phyloP scores from a whole-genome alignment of 2,329 filamentous ascomycete genomes.

The Aspergillus viridinutans region DNA sequence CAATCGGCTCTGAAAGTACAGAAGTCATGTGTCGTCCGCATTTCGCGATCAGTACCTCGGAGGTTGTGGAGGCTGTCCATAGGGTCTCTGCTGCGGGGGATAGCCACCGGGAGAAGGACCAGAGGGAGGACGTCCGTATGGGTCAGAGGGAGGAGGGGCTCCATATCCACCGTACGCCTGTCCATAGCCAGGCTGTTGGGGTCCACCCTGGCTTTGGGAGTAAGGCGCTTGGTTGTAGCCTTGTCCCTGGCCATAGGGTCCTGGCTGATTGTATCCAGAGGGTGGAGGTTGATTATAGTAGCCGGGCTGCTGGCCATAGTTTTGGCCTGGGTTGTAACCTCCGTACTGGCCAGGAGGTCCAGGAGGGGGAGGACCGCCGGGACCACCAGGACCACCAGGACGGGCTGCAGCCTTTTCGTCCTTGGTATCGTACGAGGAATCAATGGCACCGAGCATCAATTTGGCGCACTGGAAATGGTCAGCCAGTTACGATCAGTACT shows the following conservation, averaged over 20 bases:
- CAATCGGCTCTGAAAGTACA: not conserved
- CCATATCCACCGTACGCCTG: conserved; percentile 23
- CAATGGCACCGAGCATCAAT: conserved; percentile 63
- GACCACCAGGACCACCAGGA: conserved; percentile 21
- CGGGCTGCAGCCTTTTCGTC: conserved; percentile 54
- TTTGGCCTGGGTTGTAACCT: conserved; percentile 15
- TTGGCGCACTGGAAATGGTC: conserved; percentile 50
- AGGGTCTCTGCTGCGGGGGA: conserved; percentile 14
- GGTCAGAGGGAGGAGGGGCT: conserved; percentile 9
- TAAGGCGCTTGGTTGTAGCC: conserved; percentile 8
- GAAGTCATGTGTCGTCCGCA: not conserved
- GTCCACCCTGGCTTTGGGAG: conserved; percentile 6
- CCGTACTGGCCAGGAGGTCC: conserved; percentile 36
- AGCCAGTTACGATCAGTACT: conserved; percentile 5
- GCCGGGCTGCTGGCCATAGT: conserved; percentile 17
- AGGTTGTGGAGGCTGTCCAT: conserved; percentile 19
- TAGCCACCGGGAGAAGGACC: conserved; percentile 11
- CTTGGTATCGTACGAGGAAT: conserved; percentile 61
- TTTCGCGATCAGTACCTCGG: conserved; percentile 21
- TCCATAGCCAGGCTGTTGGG: conserved; percentile 17
- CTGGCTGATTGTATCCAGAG: conserved; percentile 19
- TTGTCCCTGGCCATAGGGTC: conserved; percentile 11
- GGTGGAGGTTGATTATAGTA: conserved; percentile 20
- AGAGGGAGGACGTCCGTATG: conserved; percentile 10
- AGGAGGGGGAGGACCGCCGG: conserved; percentile 14